Conservation (phyloP, 768 basidiomycete species). For the Dacryopinax primogenitus region DNA sequence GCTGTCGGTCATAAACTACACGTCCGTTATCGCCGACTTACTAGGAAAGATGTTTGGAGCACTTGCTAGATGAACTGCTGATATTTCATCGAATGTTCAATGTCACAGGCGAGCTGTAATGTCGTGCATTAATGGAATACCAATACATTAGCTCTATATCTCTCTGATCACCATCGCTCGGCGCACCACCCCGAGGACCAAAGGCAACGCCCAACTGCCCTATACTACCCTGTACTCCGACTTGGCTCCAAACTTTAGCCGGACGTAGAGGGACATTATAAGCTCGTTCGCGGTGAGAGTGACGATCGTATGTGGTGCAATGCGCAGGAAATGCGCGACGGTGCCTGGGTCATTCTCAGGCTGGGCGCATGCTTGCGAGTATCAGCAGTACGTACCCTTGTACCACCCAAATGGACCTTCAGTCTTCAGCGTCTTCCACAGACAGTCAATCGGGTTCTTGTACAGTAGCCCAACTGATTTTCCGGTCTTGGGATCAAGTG, state of each 20-base stretch:
- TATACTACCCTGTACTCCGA: not conserved
- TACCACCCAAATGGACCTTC: slow-evolving; percentile 94
- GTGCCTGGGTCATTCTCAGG: slow-evolving; percentile 42
- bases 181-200: not conserved
- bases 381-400: slow-evolving; percentile 46
- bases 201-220: not conserved
- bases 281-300: slow-evolving; percentile 69
- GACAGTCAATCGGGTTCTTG: slow-evolving; percentile 85
- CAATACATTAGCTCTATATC: not conserved
- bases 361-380: not conserved
- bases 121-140: not conserved
- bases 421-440: slow-evolving; percentile 86
- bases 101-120: too few relatives aligned
- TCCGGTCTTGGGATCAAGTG: slow-evolving; percentile 49
- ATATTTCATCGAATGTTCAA: too few relatives aligned
- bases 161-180: not conserved
- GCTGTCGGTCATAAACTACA: not conserved
- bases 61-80: too few relatives aligned
- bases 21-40: not conserved
- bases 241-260: not conserved
- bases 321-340: slow-evolving; percentile 84
- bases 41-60: not conserved
- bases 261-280: slow-evolving; percentile 11
- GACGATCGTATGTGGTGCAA: slow-evolving; percentile 89
- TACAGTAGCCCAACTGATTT: slow-evolving; percentile 63